Evolutionary conservation across 495 filamentous ascomycete genomes (phyloP), one percentile per base, ranked within the genome.

Genomic region (Neurospora pannonica): DNA sequence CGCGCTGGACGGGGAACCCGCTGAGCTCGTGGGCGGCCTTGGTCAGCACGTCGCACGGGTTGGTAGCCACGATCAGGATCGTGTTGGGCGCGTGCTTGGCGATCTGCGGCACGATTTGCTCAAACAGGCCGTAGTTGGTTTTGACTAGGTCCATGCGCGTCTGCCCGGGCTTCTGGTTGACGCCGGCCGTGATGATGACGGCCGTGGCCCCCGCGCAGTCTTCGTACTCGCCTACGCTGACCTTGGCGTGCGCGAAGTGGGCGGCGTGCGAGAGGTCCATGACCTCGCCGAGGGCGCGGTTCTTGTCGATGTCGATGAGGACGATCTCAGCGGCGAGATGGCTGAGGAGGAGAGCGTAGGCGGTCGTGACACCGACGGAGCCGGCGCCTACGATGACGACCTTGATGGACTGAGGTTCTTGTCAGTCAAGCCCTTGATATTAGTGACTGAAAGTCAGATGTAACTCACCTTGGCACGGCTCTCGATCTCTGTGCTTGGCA

Each of bases 291-390:
- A 77, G 74, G 19, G 81, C 78, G 42, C 82, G 75, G 46, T 79
- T 75, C 38, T 76, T 73, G 75, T 84, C 79, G 71, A 79, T 83
- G 36, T 76, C 77, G 73, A 84, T 81, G 11, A 82, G 79, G 42
- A 87, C 88, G 71, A 90, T 80, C 71, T 85, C 84, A 78, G 87
- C 86, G 5, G 85, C 84, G 38, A 89, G 86, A 37, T 82, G 81
- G 62, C 84, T 80, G 71, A 87, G 84, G 43, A 84, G 82, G 4
- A 90, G 82, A n/a, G 83, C 84, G 74, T 90, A 87, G 7, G 86
- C 87, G 1, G 89, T 83, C 19, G 84, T 83, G 1, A 89, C 82
- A 31, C 87, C 88, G n/a, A 86, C 85, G 3, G 89, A 81, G 24
- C 88, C 88, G 48, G 81, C 87, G 71, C 88, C 88, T 43, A 85